A percentile compares a stretch with the other conserved stretches of the same genome.
These are phyloP conservation scores for Emergomyces orientalis DNA, from an alignment of 2,329 filamentous ascomycete species.

Conservation along the genomic window DNA sequence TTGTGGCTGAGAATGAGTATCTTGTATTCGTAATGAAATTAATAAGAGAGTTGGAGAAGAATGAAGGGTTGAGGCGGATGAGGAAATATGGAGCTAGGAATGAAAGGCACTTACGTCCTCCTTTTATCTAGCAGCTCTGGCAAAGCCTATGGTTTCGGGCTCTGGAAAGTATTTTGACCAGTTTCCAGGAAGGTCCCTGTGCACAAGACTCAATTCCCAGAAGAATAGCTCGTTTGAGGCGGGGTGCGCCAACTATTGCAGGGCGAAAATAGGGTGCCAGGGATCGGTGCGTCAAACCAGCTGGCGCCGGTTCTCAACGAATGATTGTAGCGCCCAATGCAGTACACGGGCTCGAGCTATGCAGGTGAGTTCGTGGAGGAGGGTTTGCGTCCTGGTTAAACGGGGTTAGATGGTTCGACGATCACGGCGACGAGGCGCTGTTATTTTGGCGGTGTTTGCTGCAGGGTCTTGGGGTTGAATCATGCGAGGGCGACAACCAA, in stretches of 20 bases:
- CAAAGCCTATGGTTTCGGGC: neutral
- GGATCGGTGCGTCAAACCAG: neutral
- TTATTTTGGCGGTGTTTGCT: neutral
- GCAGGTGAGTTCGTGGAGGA: neutral
- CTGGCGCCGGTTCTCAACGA: neutral
- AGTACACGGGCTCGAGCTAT: constrained; percentile 1
- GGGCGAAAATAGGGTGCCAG: constrained; percentile 1
- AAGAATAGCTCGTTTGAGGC: neutral
- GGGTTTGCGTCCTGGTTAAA: neutral
- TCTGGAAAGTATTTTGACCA: neutral
- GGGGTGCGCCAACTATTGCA: constrained; percentile 3
- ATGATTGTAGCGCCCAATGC: constrained; percentile 2
- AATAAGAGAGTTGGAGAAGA: neutral
- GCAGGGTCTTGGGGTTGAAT: constrained; percentile 2
- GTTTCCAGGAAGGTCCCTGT: neutral
- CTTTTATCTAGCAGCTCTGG: constrained; percentile 3
- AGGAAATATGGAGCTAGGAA: neutral
- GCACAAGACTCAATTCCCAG: neutral
- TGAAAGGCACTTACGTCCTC: neutral
- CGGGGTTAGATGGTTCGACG: constrained; percentile 2
- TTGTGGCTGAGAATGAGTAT: neutral
- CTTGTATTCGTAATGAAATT: neutral
- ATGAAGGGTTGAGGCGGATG: neutral
- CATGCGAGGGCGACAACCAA: neutral
- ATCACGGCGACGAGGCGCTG: constrained; percentile 3